phyloP scores from a whole-genome alignment of 176 grass and related monocot species.

The Triticum dicoccoides region DNA sequence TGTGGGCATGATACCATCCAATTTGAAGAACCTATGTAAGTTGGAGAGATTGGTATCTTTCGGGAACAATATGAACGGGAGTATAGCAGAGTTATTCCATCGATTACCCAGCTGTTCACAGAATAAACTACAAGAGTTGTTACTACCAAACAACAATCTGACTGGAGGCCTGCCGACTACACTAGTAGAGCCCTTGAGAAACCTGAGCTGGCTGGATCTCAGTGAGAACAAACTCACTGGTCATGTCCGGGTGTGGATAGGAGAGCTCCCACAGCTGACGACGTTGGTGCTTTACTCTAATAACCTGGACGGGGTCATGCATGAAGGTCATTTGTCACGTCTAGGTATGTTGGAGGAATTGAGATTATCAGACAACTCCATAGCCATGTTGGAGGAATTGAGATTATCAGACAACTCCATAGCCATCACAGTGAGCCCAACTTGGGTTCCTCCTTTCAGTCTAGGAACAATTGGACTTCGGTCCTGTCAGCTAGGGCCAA shows the following conservation, averaged over 20 bases:
- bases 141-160: too few relatives aligned
- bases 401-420: not conserved
- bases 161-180: too few relatives aligned
- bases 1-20: not conserved
- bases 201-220: too few relatives aligned
- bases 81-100: too few relatives aligned
- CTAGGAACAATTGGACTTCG: not conserved
- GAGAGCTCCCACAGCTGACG: too few relatives aligned
- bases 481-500: not conserved
- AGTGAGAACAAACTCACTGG: too few relatives aligned
- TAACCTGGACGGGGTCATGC: not conserved
- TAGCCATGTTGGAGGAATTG: not conserved
- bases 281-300: too few relatives aligned
- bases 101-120: too few relatives aligned
- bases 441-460: conserved; percentile 20
- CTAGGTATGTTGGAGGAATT: not conserved
- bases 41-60: not conserved
- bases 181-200: too few relatives aligned
- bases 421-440: not conserved
- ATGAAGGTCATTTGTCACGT: conserved; percentile 1
- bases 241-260: too few relatives aligned
- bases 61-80: not conserved
- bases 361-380: not conserved
- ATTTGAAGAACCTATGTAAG: not conserved
- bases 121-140: too few relatives aligned